These are phyloP conservation scores for Gossypium raimondii DNA, from an alignment of 345 rosid species.

Conservation along the genomic window DNA sequence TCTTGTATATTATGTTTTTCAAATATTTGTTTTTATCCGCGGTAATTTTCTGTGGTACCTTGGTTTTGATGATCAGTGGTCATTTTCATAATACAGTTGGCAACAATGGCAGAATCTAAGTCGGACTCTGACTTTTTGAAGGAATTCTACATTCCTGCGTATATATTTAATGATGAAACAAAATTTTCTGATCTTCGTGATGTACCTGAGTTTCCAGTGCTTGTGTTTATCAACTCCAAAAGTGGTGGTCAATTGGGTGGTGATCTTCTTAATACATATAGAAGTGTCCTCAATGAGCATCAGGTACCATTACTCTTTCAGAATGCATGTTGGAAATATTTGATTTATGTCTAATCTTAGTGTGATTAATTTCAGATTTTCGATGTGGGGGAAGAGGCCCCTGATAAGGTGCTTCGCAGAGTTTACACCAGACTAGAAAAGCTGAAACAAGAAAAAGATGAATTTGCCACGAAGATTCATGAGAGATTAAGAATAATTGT, in stretches of 20 bases:
- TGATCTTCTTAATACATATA: slow-evolving; percentile 61
- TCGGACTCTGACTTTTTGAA: slow-evolving; percentile 26
- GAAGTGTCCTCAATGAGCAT: slow-evolving; percentile 42
- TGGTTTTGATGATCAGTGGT: not conserved
- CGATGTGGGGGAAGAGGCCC: slow-evolving; percentile 66
- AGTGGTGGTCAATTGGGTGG: slow-evolving; percentile 92
- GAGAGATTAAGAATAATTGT: slow-evolving; percentile 66
- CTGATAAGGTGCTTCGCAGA: slow-evolving; percentile 51
- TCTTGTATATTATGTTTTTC: not conserved
- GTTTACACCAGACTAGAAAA: slow-evolving; percentile 60
- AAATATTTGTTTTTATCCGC: not conserved
- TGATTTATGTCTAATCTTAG: not conserved
- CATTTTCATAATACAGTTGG: slow-evolving; percentile 21
- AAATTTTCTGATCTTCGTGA: slow-evolving; percentile 14
- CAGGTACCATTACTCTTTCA: slow-evolving; percentile 40
- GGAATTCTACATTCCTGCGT: slow-evolving; percentile 52
- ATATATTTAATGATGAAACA: slow-evolving; percentile 44
- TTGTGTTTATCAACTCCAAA: slow-evolving; percentile 83
- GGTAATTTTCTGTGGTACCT: not conserved
- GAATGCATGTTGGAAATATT: not conserved
- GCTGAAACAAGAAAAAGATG: slow-evolving; percentile 42
- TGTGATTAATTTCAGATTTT: slow-evolving; percentile 48
- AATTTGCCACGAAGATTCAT: slow-evolving; percentile 40
- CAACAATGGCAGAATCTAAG: slow-evolving; percentile 29
- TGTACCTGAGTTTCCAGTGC: slow-evolving; percentile 49